Conservation (phyloP, 805 yeast species). For the Candida ortonii region DNA sequence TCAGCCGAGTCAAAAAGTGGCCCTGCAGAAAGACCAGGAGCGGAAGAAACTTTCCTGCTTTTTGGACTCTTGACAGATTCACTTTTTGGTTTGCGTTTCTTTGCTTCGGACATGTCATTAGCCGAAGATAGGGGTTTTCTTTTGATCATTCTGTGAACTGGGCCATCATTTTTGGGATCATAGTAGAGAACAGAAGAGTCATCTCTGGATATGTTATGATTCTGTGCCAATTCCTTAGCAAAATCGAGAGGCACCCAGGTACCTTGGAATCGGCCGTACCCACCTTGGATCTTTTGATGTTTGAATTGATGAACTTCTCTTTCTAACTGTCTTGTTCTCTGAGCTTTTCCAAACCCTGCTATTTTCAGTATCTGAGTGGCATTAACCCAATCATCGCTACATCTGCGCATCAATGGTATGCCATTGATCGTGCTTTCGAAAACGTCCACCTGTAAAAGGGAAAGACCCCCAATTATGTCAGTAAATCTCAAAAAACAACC, state of each 20-base stretch:
- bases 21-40: background rate
- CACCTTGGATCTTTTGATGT: slow-evolving; percentile 82
- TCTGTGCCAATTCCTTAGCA: slow-evolving; percentile 56
- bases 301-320: slow-evolving; percentile 63
- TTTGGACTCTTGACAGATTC: slow-evolving; percentile 20
- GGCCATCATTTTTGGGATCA: slow-evolving; percentile 45
- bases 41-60: slow-evolving; percentile 10
- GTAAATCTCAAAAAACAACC: slow-evolving; percentile 1
- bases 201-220: slow-evolving; percentile 48
- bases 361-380: slow-evolving; percentile 80
- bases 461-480: slow-evolving; percentile 1
- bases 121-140: slow-evolving; percentile 15
- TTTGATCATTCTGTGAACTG: slow-evolving; percentile 41
- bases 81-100: slow-evolving; percentile 33
- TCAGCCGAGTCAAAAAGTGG: slow-evolving; percentile 1
- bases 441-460: slow-evolving; percentile 39
- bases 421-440: slow-evolving; percentile 65
- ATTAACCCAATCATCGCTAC: slow-evolving; percentile 90
- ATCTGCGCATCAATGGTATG: slow-evolving; percentile 84
- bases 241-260: slow-evolving; percentile 77
- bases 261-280: slow-evolving; percentile 82
- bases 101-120: slow-evolving; percentile 18
- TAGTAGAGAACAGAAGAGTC: slow-evolving; percentile 55
- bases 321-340: slow-evolving; percentile 72
- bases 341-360: slow-evolving; percentile 75